Conservation (phyloP, 2,329 filamentous ascomycete species). For the Scedosporium boydii region DNA sequence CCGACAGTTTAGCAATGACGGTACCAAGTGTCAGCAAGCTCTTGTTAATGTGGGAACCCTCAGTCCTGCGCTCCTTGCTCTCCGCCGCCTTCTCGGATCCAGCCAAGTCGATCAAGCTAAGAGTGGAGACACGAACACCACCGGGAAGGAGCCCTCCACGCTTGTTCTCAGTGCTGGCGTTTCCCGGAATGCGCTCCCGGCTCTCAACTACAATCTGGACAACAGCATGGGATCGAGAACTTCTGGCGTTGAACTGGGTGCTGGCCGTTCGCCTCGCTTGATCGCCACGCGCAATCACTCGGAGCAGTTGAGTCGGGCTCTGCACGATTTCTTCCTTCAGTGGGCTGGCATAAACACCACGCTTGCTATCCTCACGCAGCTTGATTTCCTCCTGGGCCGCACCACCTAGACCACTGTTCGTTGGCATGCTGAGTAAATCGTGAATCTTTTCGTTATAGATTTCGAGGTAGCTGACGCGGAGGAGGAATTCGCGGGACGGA, state of each 20-base stretch:
- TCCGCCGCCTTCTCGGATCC: slow-evolving; percentile 95
- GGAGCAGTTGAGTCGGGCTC: slow-evolving; percentile 86
- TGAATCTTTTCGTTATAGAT: slow-evolving; percentile 99
- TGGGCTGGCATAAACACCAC: slow-evolving; percentile 91
- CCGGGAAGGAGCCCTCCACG: slow-evolving; percentile 66
- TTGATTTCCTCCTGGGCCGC: slow-evolving; percentile 85
- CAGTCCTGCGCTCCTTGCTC: slow-evolving; percentile 83
- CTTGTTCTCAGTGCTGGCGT: slow-evolving; percentile 45
- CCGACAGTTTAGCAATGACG: slow-evolving; percentile 87
- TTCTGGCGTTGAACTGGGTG: slow-evolving; percentile 93
- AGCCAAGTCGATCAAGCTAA: slow-evolving; percentile 92
- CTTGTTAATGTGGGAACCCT: slow-evolving; percentile 98
- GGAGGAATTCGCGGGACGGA: slow-evolving; percentile 82
- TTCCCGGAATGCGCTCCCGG: slow-evolving; percentile 67
- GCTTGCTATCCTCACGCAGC: slow-evolving; percentile 87
- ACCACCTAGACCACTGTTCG: slow-evolving; percentile 43
- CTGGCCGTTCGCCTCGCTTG: slow-evolving; percentile 82
- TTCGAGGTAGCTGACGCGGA: slow-evolving; percentile 95
- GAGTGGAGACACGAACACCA: slow-evolving; percentile 86
- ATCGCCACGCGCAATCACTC: slow-evolving; percentile 91
- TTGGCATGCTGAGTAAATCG: slow-evolving; percentile 74
- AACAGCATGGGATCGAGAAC: slow-evolving; percentile 94
- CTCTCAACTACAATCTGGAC: slow-evolving; percentile 98
- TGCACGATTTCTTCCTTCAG: slow-evolving; percentile 98
- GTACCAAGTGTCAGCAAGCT: slow-evolving; percentile 90